phyloP scores from a whole-genome alignment of 1,284 basidiomycete species.

The Fomitopsis schrenkii region DNA sequence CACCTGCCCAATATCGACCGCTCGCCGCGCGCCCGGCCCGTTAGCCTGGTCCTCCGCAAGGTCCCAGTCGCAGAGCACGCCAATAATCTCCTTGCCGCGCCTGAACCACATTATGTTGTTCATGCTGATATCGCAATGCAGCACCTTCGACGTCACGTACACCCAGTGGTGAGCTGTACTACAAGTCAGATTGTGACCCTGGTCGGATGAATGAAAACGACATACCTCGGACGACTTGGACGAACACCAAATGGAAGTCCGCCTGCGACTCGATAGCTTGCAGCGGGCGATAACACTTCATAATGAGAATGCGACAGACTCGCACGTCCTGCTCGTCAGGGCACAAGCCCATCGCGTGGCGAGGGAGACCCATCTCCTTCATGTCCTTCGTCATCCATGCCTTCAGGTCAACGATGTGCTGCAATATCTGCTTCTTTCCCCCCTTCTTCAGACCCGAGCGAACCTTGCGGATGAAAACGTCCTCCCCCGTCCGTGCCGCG shows the following conservation, averaged over 20 bases:
- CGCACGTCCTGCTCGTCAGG: background rate
- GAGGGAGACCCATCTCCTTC: conserved; percentile 1
- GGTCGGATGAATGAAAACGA: background rate
- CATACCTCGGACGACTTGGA: background rate
- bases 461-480: background rate
- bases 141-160: too few species aligned
- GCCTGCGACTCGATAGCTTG: background rate
- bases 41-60: too few species aligned
- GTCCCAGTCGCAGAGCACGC: too few species aligned
- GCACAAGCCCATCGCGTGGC: background rate
- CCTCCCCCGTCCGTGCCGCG: background rate
- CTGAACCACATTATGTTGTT: too few species aligned
- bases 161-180: too few species aligned
- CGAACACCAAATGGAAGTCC: background rate
- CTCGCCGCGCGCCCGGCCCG: too few species aligned
- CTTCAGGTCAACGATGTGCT: conserved; percentile 3
- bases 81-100: too few species aligned
- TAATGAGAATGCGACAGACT: background rate
- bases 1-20: too few species aligned
- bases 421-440: background rate
- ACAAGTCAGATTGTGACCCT: too few species aligned
- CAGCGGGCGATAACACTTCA: background rate
- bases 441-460: background rate
- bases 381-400: background rate
- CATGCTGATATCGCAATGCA: too few species aligned